Conservation (phyloP, 306 rosid species). For the Inga oerstediana region DNA sequence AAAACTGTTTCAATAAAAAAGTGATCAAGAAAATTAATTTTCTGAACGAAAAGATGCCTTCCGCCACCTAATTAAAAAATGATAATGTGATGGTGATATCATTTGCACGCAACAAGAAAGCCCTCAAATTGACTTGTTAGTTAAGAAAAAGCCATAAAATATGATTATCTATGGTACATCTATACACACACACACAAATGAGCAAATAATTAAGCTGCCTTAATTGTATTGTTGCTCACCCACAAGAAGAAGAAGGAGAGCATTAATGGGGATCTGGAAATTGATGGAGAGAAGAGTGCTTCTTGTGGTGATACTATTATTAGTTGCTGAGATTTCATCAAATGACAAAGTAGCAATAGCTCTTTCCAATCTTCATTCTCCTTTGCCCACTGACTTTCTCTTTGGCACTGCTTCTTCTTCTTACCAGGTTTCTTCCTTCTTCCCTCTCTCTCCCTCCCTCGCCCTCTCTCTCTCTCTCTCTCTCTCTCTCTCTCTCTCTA, state of each 20-base stretch:
- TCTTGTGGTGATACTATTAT: background rate
- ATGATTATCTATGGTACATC: too few species aligned
- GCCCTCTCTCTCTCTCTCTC: too few species aligned
- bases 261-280: background rate
- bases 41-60: background rate
- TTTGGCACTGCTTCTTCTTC: slow-evolving; percentile 80
- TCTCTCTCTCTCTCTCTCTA: too few species aligned
- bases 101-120: background rate
- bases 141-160: background rate
- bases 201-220: too few species aligned
- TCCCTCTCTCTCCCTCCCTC: background rate
- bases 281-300: background rate
- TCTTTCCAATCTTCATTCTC: slow-evolving; percentile 3
- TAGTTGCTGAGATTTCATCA: slow-evolving; percentile 4
- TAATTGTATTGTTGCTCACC: background rate
- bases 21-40: too few species aligned
- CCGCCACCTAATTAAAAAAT: background rate
- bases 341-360: background rate
- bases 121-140: background rate
- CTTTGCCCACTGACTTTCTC: slow-evolving; percentile 49
- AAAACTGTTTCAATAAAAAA: too few species aligned
- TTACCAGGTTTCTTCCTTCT: slow-evolving; percentile 53
- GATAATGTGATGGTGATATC: background rate
- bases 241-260: background rate
- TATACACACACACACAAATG: too few species aligned